These are phyloP conservation scores for Huntiella moniliformis DNA, from an alignment of 2,329 filamentous ascomycete species.

Conservation along the genomic window DNA sequence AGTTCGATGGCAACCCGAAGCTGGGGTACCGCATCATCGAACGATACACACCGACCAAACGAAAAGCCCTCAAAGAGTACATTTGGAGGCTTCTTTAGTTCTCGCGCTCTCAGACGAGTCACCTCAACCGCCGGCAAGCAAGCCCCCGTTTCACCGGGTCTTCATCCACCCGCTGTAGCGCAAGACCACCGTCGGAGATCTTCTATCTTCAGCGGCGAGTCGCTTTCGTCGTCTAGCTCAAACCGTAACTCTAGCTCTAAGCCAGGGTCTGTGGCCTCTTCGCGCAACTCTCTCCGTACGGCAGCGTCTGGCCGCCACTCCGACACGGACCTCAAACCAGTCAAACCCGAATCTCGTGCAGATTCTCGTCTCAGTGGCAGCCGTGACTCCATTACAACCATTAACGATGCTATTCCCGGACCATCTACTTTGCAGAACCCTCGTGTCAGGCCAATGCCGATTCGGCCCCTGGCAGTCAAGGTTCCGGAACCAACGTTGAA, in stretches of 20 bases:
- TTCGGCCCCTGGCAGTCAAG: neutral
- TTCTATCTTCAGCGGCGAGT: constrained; percentile 10
- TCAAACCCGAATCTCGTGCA: constrained; percentile 3
- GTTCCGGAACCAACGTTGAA: neutral
- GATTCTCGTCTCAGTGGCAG: constrained; percentile 2
- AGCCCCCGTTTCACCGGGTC: constrained; percentile 11
- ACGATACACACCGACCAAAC: neutral
- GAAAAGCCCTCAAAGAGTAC: constrained; percentile 17
- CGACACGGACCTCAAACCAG: constrained; percentile 3
- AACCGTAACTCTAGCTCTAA: constrained; percentile 1
- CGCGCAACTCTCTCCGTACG: constrained; percentile 6
- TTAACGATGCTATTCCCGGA: constrained; percentile 2
- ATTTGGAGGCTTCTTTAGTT: constrained; percentile 25
- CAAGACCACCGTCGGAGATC: constrained; percentile 1
- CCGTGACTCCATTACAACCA: constrained; percentile 6
- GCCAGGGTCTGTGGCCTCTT: constrained; percentile 4
- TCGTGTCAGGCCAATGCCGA: constrained; percentile 1
- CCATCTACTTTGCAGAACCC: constrained; percentile 3
- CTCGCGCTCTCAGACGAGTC: constrained; percentile 21
- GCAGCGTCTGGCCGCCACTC: neutral
- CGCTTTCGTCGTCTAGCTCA: constrained; percentile 5
- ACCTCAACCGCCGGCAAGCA: constrained; percentile 13
- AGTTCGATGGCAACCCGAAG: constrained; percentile 26
- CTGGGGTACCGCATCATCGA: constrained; percentile 18
- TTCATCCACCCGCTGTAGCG: constrained; percentile 3